Conservation (phyloP, 176 grass and related monocot species). For the Aegilops bicornis region DNA sequence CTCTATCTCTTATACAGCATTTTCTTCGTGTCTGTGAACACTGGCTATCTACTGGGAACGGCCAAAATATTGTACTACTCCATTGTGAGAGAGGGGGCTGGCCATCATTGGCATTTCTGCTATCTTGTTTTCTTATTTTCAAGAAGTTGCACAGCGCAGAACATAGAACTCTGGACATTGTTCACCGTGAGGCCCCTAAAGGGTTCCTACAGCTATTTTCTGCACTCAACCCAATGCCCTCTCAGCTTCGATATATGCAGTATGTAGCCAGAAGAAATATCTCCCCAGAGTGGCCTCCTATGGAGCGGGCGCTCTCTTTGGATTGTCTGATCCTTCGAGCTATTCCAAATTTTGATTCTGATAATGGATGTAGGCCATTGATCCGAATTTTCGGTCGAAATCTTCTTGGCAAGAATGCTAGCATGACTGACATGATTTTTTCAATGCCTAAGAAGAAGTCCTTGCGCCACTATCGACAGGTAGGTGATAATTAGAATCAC, state of each 20-base stretch:
- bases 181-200: conserved; percentile 92
- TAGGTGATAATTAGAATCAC: conserved; percentile 31
- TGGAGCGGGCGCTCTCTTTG: conserved; percentile 84
- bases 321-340: conserved; percentile 97
- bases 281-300: conserved; percentile 83
- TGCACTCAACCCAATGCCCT: conserved; percentile 89
- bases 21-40: conserved; percentile 79
- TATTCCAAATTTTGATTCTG: conserved; percentile 84
- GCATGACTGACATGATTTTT: conserved; percentile 65
- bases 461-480: conserved; percentile 84
- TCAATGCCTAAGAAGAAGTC: conserved; percentile 94
- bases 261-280: conserved; percentile 97
- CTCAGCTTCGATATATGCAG: conserved; percentile 90
- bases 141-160: conserved; percentile 79
- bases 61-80: conserved; percentile 83
- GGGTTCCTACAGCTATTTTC: conserved; percentile 92
- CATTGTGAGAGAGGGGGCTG: conserved; percentile 96
- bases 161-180: conserved; percentile 84
- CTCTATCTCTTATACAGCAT: conserved; percentile 86
- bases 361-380: conserved; percentile 88
- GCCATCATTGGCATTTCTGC: conserved; percentile 92
- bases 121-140: conserved; percentile 85
- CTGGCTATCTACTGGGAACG: conserved; percentile 72
- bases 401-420: conserved; percentile 60
- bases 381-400: conserved; percentile 86